Evolutionary conservation across 2,329 filamentous ascomycete species (phyloP).

Genomic region (Botrytis byssoidea): DNA sequence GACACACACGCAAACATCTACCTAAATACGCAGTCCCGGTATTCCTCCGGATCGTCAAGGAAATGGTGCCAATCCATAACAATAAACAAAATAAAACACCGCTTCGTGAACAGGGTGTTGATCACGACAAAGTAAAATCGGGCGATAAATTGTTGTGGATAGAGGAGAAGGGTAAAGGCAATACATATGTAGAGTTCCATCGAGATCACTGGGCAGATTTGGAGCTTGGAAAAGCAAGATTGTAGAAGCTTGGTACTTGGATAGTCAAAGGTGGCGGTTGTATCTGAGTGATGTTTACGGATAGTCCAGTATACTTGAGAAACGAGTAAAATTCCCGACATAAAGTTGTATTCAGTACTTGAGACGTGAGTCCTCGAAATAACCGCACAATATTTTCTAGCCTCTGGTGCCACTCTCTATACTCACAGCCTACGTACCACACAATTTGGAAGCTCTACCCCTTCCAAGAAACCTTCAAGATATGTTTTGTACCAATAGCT

Average conservation of each 20-base stretch:
- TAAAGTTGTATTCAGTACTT: not conserved
- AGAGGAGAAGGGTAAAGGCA: slow-evolving; percentile 53
- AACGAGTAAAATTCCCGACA: not conserved
- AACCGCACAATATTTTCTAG: not conserved
- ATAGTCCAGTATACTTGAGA: not conserved
- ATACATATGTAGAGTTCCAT: slow-evolving; percentile 59
- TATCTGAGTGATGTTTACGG: not conserved
- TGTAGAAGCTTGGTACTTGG: slow-evolving; percentile 38
- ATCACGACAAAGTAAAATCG: slow-evolving; percentile 49
- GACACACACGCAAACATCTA: slow-evolving; percentile 56
- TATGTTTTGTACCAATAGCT: not conserved
- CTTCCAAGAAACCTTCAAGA: not conserved
- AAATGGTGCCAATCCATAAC: slow-evolving; percentile 64
- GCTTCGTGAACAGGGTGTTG: slow-evolving; percentile 64
- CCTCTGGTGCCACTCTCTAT: not conserved
- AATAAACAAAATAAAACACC: slow-evolving; percentile 80
- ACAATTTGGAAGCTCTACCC: not conserved
- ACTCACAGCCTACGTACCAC: not conserved
- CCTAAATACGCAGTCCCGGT: slow-evolving; percentile 74
- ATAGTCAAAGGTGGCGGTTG: not conserved
- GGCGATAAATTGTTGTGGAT: slow-evolving; percentile 53
- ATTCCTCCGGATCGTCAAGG: slow-evolving; percentile 63
- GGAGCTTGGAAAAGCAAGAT: slow-evolving; percentile 44
- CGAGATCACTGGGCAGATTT: slow-evolving; percentile 57
- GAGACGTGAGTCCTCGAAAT: not conserved